Base-by-base conservation (phyloP, 208 protist species). In the Blechomonas ayalai region DNA sequence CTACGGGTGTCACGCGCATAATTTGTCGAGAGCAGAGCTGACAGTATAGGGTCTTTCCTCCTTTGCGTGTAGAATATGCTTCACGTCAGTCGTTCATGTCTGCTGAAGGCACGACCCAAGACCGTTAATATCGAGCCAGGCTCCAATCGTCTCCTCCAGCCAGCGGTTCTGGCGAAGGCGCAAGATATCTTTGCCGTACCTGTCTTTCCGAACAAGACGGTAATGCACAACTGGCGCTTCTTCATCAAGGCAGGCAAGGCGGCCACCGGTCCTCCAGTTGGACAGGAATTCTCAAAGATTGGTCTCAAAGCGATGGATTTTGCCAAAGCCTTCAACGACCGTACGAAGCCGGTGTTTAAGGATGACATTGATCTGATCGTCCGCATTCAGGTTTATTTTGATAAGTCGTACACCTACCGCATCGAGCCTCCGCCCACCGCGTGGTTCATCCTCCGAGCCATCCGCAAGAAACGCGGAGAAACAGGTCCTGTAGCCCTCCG, bases 241-340 rank as follows among this genome's bases (percentile, higher is more conserved):
- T 90, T 90, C 41, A 79, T 95, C 29, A 80, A 77, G 36, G 77
- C 86, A 10, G 86, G 86, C 52, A 90, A 92, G 60, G 86, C 86
- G 15, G 73, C 75, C 19, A 91, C 86, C 16, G 86, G 82, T 5
- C 86, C 86, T 10, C 86, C 86, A 37, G 76, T 95, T 5, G 86
- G 86, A n/a, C 86, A 90, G 51, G 76, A 90, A 56, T 92, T 94
- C 53, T 84, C 82, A 24, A 90, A 90, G 59, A 49, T 92, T 24
- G 86, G 86, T 0, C 66, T 91, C 23, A 94, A 94, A 59, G 64
- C 78, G 38, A 94, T 94, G 80, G 86, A 95, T 52, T 95, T 95
- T 50, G 56, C 75, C 27, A 95, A 95, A 58, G 63, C 70, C 16
- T 95, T 92, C 55, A 95, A 95, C 64, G 82, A 92, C 39, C 73